Evolutionary conservation across 2,329 filamentous ascomycete species (phyloP).

Genomic region (Xylariaceae sp.): DNA sequence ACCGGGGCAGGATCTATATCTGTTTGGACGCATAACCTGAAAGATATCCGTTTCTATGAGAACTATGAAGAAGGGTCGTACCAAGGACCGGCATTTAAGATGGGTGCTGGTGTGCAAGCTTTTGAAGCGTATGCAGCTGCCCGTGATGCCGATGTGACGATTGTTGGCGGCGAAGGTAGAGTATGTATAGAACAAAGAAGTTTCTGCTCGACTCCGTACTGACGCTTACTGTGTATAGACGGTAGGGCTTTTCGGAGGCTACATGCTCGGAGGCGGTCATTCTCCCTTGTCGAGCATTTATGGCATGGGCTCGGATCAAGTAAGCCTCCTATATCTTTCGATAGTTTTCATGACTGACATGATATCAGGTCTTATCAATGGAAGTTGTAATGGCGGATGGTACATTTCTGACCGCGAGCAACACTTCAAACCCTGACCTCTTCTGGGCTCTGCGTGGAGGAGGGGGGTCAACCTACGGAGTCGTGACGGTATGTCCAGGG

Average conservation of each 20-base stretch:
- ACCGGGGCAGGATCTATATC: constrained; percentile 26
- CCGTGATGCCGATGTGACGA: constrained; percentile 20
- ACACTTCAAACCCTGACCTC: constrained; percentile 42
- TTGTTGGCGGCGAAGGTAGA: constrained; percentile 24
- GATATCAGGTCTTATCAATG: constrained; percentile 38
- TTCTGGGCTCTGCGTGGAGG: constrained; percentile 51
- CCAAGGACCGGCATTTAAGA: constrained; percentile 26
- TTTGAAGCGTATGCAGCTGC: constrained; percentile 27
- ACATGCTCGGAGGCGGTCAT: constrained; percentile 50
- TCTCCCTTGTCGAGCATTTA: constrained; percentile 47
- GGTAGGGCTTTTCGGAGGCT: constrained; percentile 49
- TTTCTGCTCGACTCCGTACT: not conserved
- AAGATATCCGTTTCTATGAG: constrained; percentile 24
- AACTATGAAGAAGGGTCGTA: constrained; percentile 24
- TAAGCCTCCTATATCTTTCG: constrained; percentile 4
- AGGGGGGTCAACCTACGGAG: constrained; percentile 42
- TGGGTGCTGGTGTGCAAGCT: constrained; percentile 26
- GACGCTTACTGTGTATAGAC: constrained; percentile 25
- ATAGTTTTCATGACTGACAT: constrained; percentile 1
- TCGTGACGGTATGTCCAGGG: constrained; percentile 26
- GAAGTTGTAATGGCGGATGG: constrained; percentile 48
- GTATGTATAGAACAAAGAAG: constrained; percentile 8
- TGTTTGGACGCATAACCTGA: constrained; percentile 28
- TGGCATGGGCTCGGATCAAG: constrained; percentile 48
- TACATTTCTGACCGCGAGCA: constrained; percentile 39